phyloP scores from a whole-genome alignment of 495 filamentous ascomycete species.

The Pseudevernia furfuracea region DNA sequence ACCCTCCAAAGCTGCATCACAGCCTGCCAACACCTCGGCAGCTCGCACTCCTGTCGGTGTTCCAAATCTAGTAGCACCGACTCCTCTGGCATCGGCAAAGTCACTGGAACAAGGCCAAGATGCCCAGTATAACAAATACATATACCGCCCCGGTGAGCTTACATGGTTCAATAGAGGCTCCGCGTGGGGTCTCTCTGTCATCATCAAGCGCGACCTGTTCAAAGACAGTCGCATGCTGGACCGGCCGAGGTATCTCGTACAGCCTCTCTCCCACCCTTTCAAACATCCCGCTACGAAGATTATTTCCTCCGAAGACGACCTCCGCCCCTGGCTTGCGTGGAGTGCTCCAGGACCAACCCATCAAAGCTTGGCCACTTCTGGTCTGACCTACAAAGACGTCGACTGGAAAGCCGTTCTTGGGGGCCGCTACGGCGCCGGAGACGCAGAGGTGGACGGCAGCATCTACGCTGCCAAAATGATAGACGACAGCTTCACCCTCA shows the following conservation, averaged over 20 bases:
- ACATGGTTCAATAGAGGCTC: conserved; percentile 50
- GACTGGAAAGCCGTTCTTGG: conserved; percentile 43
- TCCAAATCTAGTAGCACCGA: conserved; percentile 24
- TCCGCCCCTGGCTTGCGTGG: conserved; percentile 59
- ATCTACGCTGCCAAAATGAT: conserved; percentile 53
- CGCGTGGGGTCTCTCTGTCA: conserved; percentile 51
- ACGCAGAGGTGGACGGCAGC: conserved; percentile 51
- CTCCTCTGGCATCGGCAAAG: conserved; percentile 33
- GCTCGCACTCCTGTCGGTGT: conserved; percentile 8
- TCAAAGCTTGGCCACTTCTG: conserved; percentile 22
- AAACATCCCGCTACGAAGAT: conserved; percentile 30
- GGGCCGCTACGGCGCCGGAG: conserved; percentile 37
- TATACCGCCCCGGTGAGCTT: conserved; percentile 51
- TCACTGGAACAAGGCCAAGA: conserved; percentile 40
- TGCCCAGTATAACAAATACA: conserved; percentile 37
- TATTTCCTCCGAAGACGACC: conserved; percentile 32
- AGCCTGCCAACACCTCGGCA: conserved; percentile 9
- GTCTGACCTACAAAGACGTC: conserved; percentile 39
- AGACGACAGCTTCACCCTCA: conserved; percentile 48
- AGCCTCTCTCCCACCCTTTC: conserved; percentile 47
- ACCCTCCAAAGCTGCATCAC: conserved; percentile 10
- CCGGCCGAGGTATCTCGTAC: conserved; percentile 37
- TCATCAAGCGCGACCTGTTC: conserved; percentile 32
- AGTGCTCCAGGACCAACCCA: conserved; percentile 41
- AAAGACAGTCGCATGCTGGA: conserved; percentile 25